Conservation (phyloP, 129 eudicot species). For the Glebionis coronaria region DNA sequence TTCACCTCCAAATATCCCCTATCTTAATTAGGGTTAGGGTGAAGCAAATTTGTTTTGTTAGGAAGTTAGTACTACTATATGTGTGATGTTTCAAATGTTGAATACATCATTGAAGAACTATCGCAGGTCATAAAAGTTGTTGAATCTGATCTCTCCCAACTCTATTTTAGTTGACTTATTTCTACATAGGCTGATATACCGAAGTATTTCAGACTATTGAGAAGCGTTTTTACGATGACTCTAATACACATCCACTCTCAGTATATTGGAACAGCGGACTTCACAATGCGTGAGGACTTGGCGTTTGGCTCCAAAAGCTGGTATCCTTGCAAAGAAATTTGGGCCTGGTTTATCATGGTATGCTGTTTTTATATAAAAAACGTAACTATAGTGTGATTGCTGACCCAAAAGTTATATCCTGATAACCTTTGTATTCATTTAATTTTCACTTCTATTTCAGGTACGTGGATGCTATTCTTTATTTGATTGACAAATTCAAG, state of each 20-base stretch:
- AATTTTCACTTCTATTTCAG: slow-evolving; percentile 55
- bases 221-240: not conserved
- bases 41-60: too few relatives aligned
- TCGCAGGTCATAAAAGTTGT: slow-evolving; percentile 65
- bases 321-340: slow-evolving; percentile 97
- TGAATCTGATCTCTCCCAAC: not conserved
- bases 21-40: too few relatives aligned
- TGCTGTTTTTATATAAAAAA: slow-evolving; percentile 13
- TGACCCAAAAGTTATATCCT: slow-evolving; percentile 3
- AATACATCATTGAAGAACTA: slow-evolving; percentile 95
- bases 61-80: too few relatives aligned
- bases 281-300: slow-evolving; percentile 97
- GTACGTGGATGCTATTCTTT: slow-evolving; percentile 98
- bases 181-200: slow-evolving; percentile 10
- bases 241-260: slow-evolving; percentile 38
- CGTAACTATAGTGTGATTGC: slow-evolving; percentile 1
- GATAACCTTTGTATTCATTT: too few relatives aligned
- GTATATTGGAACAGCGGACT: slow-evolving; percentile 94
- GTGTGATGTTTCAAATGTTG: slow-evolving; percentile 98
- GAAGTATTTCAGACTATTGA: not conserved
- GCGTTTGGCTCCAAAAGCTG: slow-evolving; percentile 95
- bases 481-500: slow-evolving; percentile 87
- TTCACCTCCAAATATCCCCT: too few relatives aligned
- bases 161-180: slow-evolving; percentile 13
- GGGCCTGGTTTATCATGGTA: slow-evolving; percentile 99